A percentile compares a stretch with the other conserved stretches of the same genome.
phyloP scores from a whole-genome alignment of 2,329 filamentous ascomycete species.

The Arthrobotrys sinensis region DNA sequence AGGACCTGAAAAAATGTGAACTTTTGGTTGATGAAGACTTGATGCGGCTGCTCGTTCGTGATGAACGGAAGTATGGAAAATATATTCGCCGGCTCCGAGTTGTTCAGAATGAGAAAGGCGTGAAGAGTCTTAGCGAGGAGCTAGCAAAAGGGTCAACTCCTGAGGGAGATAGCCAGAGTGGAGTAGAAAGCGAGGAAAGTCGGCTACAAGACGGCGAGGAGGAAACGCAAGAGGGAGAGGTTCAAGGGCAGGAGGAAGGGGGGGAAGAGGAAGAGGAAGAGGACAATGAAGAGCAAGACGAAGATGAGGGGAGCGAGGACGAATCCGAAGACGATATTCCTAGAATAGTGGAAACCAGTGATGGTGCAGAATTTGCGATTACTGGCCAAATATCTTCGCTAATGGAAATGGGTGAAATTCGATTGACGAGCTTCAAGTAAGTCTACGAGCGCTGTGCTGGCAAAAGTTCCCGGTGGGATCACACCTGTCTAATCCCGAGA shows the following conservation, averaged over 20 bases:
- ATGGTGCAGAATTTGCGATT: not conserved
- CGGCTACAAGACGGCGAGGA: not conserved
- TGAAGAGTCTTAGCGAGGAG: no score
- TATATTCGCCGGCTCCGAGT: constrained; percentile 1
- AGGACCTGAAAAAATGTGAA: not conserved
- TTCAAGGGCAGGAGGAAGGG: not conserved
- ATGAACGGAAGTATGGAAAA: not conserved
- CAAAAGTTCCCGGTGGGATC: not conserved
- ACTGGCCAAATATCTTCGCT: not conserved
- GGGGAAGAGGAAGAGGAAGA: not conserved
- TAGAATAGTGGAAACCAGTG: no score
- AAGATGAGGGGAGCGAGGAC: not conserved
- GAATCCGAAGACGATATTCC: not conserved
- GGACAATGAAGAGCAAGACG: not conserved
- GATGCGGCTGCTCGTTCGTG: not conserved
- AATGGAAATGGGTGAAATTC: not conserved
- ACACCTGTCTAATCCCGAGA: not conserved
- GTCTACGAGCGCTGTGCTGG: not conserved
- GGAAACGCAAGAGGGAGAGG: not conserved
- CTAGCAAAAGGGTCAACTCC: no score
- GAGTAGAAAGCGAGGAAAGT: no score
- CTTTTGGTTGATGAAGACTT: not conserved
- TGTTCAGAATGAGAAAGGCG: not conserved
- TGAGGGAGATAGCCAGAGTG: not conserved
- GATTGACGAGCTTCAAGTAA: not conserved